phyloP scores from a whole-genome alignment of 2,329 filamentous ascomycete species.

The Scolecobasidium constrictum region DNA sequence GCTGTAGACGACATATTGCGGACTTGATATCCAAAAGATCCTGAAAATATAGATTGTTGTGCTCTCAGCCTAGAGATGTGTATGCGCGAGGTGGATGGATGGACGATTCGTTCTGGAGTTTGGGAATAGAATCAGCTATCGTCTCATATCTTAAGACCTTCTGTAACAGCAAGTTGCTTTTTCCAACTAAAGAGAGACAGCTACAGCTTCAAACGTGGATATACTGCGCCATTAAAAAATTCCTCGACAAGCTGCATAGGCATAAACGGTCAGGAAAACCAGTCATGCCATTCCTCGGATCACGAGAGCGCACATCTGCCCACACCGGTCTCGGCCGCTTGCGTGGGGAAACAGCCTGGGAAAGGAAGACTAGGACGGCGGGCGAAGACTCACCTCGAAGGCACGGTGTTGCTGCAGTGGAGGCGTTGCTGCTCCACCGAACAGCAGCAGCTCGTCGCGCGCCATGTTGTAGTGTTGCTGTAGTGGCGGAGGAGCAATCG shows the following conservation, averaged over 20 bases:
- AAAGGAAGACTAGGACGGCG: neutral
- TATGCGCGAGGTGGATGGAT: neutral
- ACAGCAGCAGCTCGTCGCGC: neutral
- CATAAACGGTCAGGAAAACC: neutral
- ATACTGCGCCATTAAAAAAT: neutral
- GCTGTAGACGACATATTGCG: constrained; percentile 7
- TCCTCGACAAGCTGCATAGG: neutral
- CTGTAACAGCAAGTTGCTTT: neutral
- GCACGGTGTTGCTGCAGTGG: neutral
- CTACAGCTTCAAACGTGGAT: neutral
- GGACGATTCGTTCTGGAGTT: neutral
- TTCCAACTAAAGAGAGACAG: too few relatives aligned
- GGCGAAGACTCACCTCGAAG: neutral
- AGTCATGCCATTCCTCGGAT: neutral
- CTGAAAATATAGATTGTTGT: neutral
- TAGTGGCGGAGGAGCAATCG: neutral
- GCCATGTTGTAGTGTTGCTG: neutral
- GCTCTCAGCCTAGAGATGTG: neutral
- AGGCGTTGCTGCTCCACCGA: neutral
- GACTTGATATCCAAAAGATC: neutral
- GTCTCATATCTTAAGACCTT: neutral
- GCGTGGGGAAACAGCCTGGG: too few relatives aligned
- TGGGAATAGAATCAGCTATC: neutral
- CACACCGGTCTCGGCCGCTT: neutral
- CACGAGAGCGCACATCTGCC: too few relatives aligned